Evolutionary conservation across 2,329 filamentous ascomycete genomes (phyloP).

Genomic region (Elsinoe australis): DNA sequence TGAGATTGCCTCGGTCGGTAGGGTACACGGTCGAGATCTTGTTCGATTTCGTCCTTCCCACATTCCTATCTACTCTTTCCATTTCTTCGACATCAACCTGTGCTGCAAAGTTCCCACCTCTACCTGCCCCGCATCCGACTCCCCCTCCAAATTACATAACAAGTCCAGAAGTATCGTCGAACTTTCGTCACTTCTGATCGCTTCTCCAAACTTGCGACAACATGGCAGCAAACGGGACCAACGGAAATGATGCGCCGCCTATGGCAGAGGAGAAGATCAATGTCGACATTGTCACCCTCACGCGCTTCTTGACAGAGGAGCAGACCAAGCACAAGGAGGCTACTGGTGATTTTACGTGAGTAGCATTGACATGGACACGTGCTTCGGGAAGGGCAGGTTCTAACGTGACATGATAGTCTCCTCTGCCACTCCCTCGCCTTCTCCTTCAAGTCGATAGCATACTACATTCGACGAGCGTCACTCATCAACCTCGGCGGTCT

Average conservation of each 20-base stretch:
- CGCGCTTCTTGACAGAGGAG: constrained; percentile 91
- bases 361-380: constrained; percentile 20
- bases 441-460: constrained; percentile 98
- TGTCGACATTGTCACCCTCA: constrained; percentile 91
- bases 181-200: not conserved
- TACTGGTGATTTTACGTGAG: constrained; percentile 96
- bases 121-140: constrained; percentile 6
- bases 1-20: constrained; percentile 13
- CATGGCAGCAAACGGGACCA: constrained; percentile 35
- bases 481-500: constrained; percentile 84
- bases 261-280: constrained; percentile 72
- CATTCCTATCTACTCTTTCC: not conserved
- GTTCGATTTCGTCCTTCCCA: not conserved
- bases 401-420: constrained; percentile 50
- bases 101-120: not conserved
- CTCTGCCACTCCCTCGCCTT: constrained; percentile 97
- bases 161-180: not conserved
- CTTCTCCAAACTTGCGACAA: not conserved
- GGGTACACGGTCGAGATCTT: constrained; percentile 12
- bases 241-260: constrained; percentile 42
- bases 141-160: constrained; percentile 14
- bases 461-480: constrained; percentile 95
- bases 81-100: not conserved
- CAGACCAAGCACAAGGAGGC: constrained; percentile 89
- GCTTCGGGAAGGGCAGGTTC: not conserved